Base-by-base conservation (phyloP, 768 basidiomycete genomes). In the Amanita muscaria region DNA sequence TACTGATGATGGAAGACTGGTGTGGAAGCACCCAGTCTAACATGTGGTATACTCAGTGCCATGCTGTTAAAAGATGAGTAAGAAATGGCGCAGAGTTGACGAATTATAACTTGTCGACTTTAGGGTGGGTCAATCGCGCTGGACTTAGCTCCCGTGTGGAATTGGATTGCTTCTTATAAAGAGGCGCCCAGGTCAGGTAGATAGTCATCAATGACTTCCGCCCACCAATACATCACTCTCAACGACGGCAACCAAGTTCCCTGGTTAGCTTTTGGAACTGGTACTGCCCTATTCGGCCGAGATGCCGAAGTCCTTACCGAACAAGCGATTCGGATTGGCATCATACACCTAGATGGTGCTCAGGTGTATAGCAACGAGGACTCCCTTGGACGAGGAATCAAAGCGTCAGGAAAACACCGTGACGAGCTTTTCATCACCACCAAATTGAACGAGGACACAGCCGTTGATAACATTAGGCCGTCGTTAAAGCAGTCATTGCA, bases 31-130 rank as follows among this genome's bases (percentile, higher is more conserved):
- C 60, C 65, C 68, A 70, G 65, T 58, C 72, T 57, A 70, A 63
- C 73, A 77, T 80, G 74, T 79, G 73, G 71, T 71, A 67, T 55
- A 55, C 57, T 29, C 53, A 59, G 68, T 56, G 65, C 72, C 79
- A 73, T 63, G 65, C 73, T 78, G 79, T 79, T 79, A 80, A 79
- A 80, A 79, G 75, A 79, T 78, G 67, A 58, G 33, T 41, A 58
- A 46, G 32, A 3, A 6, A 46, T 14, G 4, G 18, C 14, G 4
- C 19, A 22, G 14, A 1, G 14, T 34, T 29, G 31, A 15, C 32
- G 51, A 49, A 56, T 58, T 51, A 42, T 41, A 10, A 2, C 4
- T 2, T 3, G 27, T 6, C 27, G 12, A 38, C 38, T 69, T 77
- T 67, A 76, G 76, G 77, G 77, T 61, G 49, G 72, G 74, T 46